These are phyloP conservation scores for Gastrolobium villosum DNA, from an alignment of 306 rosid genomes.

Conservation along the genomic window DNA sequence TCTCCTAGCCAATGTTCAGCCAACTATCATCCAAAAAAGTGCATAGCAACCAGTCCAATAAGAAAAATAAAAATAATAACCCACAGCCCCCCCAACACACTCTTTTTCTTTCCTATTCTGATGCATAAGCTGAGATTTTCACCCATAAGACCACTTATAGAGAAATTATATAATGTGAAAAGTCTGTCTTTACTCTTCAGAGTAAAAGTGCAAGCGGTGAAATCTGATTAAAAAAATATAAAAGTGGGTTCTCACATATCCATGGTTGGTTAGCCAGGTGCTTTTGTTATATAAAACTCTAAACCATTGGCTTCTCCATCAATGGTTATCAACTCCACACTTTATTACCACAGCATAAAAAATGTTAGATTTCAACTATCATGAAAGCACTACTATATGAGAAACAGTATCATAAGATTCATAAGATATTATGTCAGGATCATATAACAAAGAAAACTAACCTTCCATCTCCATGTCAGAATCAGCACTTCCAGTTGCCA, in stretches of 20 bases:
- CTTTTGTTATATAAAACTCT: constrained; percentile 22
- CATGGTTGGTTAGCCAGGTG: constrained; percentile 7
- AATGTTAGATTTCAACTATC: constrained; percentile 5
- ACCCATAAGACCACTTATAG: not conserved
- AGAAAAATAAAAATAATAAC: constrained; percentile 12
- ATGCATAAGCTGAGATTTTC: constrained; percentile 24
- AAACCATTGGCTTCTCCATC: constrained; percentile 10
- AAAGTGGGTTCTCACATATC: not conserved
- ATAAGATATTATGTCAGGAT: constrained; percentile 26
- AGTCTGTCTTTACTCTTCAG: constrained; percentile 30
- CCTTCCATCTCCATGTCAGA: constrained; percentile 99
- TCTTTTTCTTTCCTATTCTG: not conserved
- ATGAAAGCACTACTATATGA: constrained; percentile 7
- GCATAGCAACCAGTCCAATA: constrained; percentile 11
- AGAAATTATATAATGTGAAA: constrained; percentile 25
- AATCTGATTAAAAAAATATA: not conserved
- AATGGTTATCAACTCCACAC: constrained; percentile 5
- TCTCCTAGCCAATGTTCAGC: constrained; percentile 38
- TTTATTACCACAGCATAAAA: not conserved
- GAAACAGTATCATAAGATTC: constrained; percentile 13
- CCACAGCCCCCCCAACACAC: not conserved
- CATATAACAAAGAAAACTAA: constrained; percentile 52
- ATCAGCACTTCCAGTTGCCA: constrained; percentile 60
- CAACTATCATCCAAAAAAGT: constrained; percentile 20
- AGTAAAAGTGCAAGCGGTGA: constrained; percentile 7